Evolutionary conservation across 2,329 filamentous ascomycete genomes (phyloP), one percentile per base, ranked within the genome.

Genomic region (Clarireedia hainanense): DNA sequence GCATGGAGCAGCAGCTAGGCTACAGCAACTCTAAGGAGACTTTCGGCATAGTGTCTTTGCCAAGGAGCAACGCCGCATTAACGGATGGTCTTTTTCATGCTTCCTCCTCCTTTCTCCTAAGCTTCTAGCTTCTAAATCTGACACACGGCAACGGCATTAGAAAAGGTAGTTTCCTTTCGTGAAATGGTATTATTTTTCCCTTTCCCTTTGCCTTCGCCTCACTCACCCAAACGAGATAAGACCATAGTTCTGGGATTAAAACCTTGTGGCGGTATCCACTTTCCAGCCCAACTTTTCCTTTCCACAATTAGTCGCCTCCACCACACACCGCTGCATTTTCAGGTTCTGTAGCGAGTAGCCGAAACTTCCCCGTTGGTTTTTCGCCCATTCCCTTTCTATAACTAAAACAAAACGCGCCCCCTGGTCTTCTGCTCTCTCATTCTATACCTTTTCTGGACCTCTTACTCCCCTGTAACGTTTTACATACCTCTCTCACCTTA

Each of bases 401-500:
- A 30, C 27, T 34, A 34, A 20, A 42, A 14, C 7, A 42, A 42
- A 42, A 3, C 42, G 12, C 5, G 17, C 42, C 42, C 42, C 42
- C 42, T 24, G 20, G 17, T 37, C 39, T 40, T 17, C 37, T 39
- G 27, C 27, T 53, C 14, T 30, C 17, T 48, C 30, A 45, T 52
- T 52, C 50, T 46, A 53, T 55, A 42, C 52, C 52, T 24, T n/a
- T 50, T 55, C 36, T n/a, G 52, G 52, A 34, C 12, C 30, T 40
- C 46, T 36, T 42, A 45, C 47, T 40, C 50, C 50, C 54, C 58
- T 56, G 42, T 54, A 50, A 57, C 52, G 52, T 50, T 34, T 52
- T 50, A 46, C 47, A 42, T 43, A 53, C 54, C 42, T 47, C 17
- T 30, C 40, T 45, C 50, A 46, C 23, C 52, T 50, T 46, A 54